Conservation (phyloP, 129 eudicot genomes). For the Arctium minus region DNA sequence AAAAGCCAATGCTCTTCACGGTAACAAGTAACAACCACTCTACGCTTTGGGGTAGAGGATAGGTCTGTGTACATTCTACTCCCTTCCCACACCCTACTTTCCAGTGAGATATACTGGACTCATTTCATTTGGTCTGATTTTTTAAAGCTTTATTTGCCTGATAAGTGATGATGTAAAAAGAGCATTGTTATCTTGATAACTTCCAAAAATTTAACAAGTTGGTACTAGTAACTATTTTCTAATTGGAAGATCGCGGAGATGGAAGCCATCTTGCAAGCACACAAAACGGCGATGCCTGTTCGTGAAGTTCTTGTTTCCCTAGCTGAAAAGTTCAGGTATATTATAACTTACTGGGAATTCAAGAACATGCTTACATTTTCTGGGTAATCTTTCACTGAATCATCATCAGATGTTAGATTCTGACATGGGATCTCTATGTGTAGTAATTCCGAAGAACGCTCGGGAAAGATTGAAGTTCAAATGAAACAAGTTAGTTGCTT, state of each 20-base stretch:
- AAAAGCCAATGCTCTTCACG: neutral
- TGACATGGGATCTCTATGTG: constrained; percentile 17
- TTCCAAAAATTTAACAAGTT: neutral
- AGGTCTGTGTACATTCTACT: neutral
- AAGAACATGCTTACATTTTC: neutral
- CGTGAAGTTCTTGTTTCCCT: constrained; percentile 75
- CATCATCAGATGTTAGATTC: neutral
- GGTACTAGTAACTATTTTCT: constrained; percentile 5
- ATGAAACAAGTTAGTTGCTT: constrained; percentile 70
- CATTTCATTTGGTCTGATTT: no score
- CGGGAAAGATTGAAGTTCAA: constrained; percentile 73
- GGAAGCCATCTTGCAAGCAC: constrained; percentile 85
- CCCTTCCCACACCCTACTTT: neutral
- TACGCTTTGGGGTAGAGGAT: neutral
- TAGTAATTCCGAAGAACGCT: constrained; percentile 65
- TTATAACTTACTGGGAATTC: neutral
- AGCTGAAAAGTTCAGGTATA: constrained; percentile 82
- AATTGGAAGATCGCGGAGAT: constrained; percentile 66
- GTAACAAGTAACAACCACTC: neutral
- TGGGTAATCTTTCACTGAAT: neutral
- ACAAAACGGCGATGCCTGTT: constrained; percentile 52
- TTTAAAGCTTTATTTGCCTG: neutral
- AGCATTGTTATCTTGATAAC: neutral
- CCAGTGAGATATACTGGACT: neutral
- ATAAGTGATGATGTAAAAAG: neutral